Conservation (phyloP, 768 basidiomycete species). For the Nidularia sp. region DNA sequence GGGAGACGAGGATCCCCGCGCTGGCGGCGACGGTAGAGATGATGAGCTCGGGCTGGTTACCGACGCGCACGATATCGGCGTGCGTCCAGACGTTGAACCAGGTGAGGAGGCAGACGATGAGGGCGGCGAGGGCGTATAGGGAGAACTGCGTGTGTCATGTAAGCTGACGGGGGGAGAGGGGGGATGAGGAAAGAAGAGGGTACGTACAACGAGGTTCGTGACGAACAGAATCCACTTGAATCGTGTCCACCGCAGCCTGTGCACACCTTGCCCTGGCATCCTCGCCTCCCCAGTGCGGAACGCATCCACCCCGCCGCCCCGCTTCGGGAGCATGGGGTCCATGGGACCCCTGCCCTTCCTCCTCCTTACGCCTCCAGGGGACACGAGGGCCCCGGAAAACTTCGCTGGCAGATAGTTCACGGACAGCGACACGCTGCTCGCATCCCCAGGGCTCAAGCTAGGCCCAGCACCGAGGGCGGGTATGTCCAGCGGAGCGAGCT, state of each 20-base stretch:
- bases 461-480: background rate
- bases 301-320: conserved; percentile 70
- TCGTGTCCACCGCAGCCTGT: conserved; percentile 65
- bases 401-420: conserved; percentile 74
- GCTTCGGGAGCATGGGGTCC: conserved; percentile 41
- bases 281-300: conserved; percentile 48
- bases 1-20: conserved; percentile 56
- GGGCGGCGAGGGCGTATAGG: conserved; percentile 52
- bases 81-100: conserved; percentile 74
- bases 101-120: conserved; percentile 65
- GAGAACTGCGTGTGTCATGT: conserved; percentile 30
- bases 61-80: conserved; percentile 70
- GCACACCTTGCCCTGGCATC: conserved; percentile 36
- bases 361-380: conserved; percentile 28
- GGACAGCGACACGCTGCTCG: conserved; percentile 32
- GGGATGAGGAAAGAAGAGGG: background rate
- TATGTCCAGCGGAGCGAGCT: background rate
- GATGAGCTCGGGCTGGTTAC: conserved; percentile 63
- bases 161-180: background rate
- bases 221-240: conserved; percentile 79
- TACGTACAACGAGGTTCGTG: conserved; percentile 45
- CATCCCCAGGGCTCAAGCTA: conserved; percentile 4
- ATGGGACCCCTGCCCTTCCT: conserved; percentile 26
- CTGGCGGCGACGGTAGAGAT: conserved; percentile 65
- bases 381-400: conserved; percentile 48